Conservation (phyloP, 176 grass and related monocot species). For the Raddia guianensis region DNA sequence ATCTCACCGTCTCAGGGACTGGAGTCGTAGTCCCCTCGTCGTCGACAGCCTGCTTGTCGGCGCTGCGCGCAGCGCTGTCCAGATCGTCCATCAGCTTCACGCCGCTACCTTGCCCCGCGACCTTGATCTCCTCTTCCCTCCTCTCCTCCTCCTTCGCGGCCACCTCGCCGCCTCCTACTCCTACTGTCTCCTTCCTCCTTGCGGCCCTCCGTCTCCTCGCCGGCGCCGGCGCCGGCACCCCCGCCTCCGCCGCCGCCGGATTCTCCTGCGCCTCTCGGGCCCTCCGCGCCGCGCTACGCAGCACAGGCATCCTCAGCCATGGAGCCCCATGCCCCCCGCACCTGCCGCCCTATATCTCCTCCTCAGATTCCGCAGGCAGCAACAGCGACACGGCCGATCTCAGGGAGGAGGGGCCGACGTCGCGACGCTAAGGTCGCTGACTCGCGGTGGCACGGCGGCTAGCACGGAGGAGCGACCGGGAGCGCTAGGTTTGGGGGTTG, state of each 20-base stretch:
- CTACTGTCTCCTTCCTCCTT: slow-evolving; percentile 36
- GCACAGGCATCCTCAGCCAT: slow-evolving; percentile 84
- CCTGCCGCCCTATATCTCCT: slow-evolving; percentile 5
- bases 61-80: slow-evolving; percentile 65
- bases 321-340: slow-evolving; percentile 39
- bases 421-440: slow-evolving; percentile 11
- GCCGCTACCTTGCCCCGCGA: slow-evolving; percentile 33
- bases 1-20: slow-evolving; percentile 78
- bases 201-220: slow-evolving; percentile 45
- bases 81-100: slow-evolving; percentile 64
- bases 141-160: slow-evolving; percentile 32
- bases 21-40: slow-evolving; percentile 68
- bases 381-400: slow-evolving; percentile 42
- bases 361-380: slow-evolving; percentile 41
- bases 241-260: slow-evolving; percentile 46
- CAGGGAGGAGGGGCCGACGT: slow-evolving; percentile 24
- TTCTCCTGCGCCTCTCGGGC: slow-evolving; percentile 67
- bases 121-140: slow-evolving; percentile 52
- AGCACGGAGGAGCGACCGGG: slow-evolving; percentile 27
- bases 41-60: slow-evolving; percentile 57
- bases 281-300: slow-evolving; percentile 65
- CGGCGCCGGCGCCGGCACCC: slow-evolving; percentile 40
- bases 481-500: slow-evolving; percentile 47
- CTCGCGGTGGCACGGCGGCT: slow-evolving; percentile 24
- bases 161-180: slow-evolving; percentile 20